Evolutionary conservation across 2,329 filamentous ascomycete species (phyloP), one percentile per base, ranked within the genome.

Genomic region (Onygenales sp.): DNA sequence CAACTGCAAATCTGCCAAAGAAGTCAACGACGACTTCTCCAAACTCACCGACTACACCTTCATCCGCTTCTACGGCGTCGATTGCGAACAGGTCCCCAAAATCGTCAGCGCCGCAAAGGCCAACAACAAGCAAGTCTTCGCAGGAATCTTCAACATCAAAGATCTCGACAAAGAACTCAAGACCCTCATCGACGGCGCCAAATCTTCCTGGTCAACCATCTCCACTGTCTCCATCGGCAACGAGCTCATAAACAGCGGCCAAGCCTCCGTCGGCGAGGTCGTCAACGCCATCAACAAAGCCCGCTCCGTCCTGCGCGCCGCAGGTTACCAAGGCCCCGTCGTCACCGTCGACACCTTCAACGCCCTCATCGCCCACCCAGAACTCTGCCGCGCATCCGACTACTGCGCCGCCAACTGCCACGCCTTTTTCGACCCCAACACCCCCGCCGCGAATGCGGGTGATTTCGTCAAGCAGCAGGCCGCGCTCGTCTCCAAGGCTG

Each of bases 391-490:
- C 31, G 77, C 75, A 45, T 87, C 86, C 1, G 89, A 94, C 64
- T 88, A 87, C 72, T 89, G 85, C 63, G 86, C 88, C 13, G 80
- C 86, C 66, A 95, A 95, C 70, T 81, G 83, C 59, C 89, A 95
- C 69, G 81, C 89, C 10, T 95, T 90, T 78, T 95, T 93, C 68
- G 86, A 94, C 61, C 69, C 75, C 3, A 80, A 79, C 46, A 79
- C 80, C 2, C 79, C 88, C 1, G 45, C 53, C 31, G 69, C 73
- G 0, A 69, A 80, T 35, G 83, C 89, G 2, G 89, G 89, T 3
- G 60, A 67, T 0, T 95, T 89, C 68, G 79, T 90, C 41, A 68
- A 75, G 41, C 72, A 75, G 31, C 82, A 84, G 58, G 78, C 74
- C 6, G 64, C 72, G 32, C 66, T 61, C 6, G 72, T 84, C 55